Conservation (phyloP, 768 basidiomycete species). For the Jaapia argillacea region DNA sequence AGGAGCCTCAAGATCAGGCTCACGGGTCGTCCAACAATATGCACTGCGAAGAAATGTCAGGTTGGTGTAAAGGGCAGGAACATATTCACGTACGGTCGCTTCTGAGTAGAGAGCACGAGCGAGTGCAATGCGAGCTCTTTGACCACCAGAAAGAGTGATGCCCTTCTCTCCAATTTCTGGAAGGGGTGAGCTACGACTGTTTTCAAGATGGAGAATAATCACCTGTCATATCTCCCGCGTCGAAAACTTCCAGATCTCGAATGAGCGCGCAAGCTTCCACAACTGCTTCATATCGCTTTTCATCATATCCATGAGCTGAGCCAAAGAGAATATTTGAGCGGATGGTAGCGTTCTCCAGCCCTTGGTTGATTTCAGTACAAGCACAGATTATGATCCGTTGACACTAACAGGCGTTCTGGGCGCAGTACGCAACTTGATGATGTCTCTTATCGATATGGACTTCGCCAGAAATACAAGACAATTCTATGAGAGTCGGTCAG, state of each 20-base stretch:
- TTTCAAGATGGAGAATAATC: background rate
- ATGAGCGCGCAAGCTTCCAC: constrained; percentile 66
- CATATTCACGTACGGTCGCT: constrained; percentile 32
- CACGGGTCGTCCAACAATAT: constrained; percentile 68
- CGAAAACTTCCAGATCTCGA: constrained; percentile 63
- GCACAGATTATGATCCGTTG: background rate
- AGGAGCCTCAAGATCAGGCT: too few species aligned
- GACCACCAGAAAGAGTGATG: constrained; percentile 64
- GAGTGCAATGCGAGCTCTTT: constrained; percentile 63
- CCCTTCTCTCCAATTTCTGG: constrained; percentile 77
- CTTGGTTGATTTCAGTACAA: constrained; percentile 23
- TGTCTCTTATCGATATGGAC: constrained; percentile 46
- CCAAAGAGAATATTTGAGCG: constrained; percentile 77
- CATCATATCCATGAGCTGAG: constrained; percentile 45
- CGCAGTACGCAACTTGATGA: constrained; percentile 60
- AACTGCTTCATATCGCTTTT: constrained; percentile 53
- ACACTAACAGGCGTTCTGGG: constrained; percentile 49
- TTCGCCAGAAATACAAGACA: constrained; percentile 43
- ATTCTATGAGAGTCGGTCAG: constrained; percentile 29
- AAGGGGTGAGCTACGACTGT: background rate
- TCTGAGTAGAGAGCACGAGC: constrained; percentile 75
- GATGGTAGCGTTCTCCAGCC: constrained; percentile 77
- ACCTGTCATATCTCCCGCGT: constrained; percentile 75
- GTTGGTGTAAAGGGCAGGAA: background rate
- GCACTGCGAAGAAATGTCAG: constrained; percentile 21